Base-by-base conservation (phyloP, 257 asterid genomes). In the Salvia splendens region DNA sequence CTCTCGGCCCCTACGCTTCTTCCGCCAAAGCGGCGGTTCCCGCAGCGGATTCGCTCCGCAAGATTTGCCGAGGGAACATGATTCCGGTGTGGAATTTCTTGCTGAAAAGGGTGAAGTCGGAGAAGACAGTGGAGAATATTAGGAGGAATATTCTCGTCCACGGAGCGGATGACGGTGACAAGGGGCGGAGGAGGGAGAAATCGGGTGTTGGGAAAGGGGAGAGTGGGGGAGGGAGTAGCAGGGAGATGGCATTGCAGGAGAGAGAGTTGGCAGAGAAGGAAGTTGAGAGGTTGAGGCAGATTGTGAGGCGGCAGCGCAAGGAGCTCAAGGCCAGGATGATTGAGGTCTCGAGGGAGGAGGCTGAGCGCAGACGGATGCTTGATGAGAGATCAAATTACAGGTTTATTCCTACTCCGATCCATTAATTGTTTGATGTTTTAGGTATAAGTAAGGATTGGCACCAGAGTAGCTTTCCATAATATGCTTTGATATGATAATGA, bases 221-320 rank as follows among this genome's bases (percentile, higher is more conserved):
- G 51, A 63, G 78, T 33, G 73, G 81, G 66, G 78, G 78, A 48
- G 79, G 79, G 73, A 80, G 81, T 69, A 85, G 83, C 71, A 91
- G 95, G 83, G 99, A 91, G 77, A 70, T 73, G 75, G 96, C 95
- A 8, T 84, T 94, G 85, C 95, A 81, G 81, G 99, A 94, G 82
- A 87, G 97, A 65, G 96, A 94, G 57, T 16, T 78, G 83, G 99
- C 99, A 46, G 97, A 94, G 87, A 91, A 91, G 85, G 99, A 91
- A 73, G 97, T 91, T 64, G 99, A 94, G 79, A 94, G 89, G 85
- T 75, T 94, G 84, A 85, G 99, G 84, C 97, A 91, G 85, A 76
- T 84, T 63, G 86, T 91, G 75, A 84, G 97, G 84, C 86, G 96
- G 68, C 96, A 94, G 80, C 79, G 99, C 35, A 94, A 88, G 87